Percentiles rank a stretch among this genome's conserved stretches.
phyloP scores from a whole-genome alignment of 2,329 filamentous ascomycete species.

The Alternaria brassicicola region DNA sequence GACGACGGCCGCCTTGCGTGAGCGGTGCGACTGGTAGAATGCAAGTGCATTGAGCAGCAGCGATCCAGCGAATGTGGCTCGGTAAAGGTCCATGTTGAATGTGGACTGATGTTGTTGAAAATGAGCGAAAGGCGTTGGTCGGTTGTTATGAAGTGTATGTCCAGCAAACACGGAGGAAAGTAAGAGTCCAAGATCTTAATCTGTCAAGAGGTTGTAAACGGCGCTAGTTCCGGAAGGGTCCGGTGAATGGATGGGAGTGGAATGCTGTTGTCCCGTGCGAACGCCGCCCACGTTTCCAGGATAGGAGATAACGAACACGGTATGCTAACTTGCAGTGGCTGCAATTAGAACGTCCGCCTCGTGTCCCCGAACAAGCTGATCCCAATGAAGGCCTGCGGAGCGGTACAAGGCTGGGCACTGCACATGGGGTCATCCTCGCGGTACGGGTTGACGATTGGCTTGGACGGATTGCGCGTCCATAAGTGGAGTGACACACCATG shows the following conservation, averaged over 20 bases:
- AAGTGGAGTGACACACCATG: conserved; percentile 8
- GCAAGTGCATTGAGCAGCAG: conserved; percentile 36
- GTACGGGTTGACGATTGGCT: conserved; percentile 7
- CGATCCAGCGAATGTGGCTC: conserved; percentile 36
- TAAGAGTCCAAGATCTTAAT: neutral
- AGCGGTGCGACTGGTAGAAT: conserved; percentile 36
- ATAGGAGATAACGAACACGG: conserved; percentile 1
- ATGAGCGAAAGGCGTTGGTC: neutral
- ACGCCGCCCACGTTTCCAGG: neutral
- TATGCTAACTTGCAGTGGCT: neutral
- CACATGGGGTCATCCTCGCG: neutral
- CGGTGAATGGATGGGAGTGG: neutral
- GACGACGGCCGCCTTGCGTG: conserved; percentile 16
- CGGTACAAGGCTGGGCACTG: neutral
- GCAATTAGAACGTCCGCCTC: conserved; percentile 6
- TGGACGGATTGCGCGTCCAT: conserved; percentile 14
- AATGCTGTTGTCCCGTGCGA: neutral
- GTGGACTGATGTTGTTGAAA: conserved; percentile 4
- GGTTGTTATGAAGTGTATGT: conserved; percentile 5
- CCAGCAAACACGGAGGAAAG: conserved; percentile 9
- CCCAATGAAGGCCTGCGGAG: conserved; percentile 5
- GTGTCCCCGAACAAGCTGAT: neutral
- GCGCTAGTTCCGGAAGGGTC: neutral
- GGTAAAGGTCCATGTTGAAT: conserved; percentile 41
- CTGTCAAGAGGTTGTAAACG: neutral